Conservation (phyloP, 192 early-diverging fungal species). For the Lobosporangium transversale region DNA sequence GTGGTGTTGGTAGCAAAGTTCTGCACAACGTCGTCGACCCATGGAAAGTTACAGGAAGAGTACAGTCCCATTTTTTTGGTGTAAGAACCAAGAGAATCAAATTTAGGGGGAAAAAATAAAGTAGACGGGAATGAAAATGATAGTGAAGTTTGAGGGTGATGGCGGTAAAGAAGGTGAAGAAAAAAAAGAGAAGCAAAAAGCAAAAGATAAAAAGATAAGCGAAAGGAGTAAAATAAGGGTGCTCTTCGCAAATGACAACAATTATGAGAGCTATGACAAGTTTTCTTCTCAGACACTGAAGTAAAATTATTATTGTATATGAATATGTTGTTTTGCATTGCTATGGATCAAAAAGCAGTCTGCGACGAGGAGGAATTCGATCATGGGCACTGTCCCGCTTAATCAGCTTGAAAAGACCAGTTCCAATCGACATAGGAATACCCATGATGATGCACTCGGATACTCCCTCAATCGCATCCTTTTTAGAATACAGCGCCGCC, state of each 20-base stretch:
- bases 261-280: too few relatives aligned
- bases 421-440: conserved; percentile 95
- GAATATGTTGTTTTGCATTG: background rate
- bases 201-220: background rate
- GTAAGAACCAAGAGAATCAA: too few relatives aligned
- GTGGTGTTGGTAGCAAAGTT: too few relatives aligned
- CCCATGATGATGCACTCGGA: conserved; percentile 99
- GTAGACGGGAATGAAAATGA: too few relatives aligned
- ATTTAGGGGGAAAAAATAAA: too few relatives aligned
- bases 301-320: background rate
- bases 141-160: too few relatives aligned
- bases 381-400: conserved; percentile 67
- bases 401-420: conserved; percentile 94
- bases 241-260: too few relatives aligned
- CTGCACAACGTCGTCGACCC: too few relatives aligned
- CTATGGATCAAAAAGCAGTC: conserved; percentile 71
- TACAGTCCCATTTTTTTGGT: too few relatives aligned
- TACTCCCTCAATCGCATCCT: conserved; percentile 94
- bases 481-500: conserved; percentile 94
- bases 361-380: conserved; percentile 62
- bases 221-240: background rate
- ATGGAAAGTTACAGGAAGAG: too few relatives aligned
- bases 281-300: background rate
- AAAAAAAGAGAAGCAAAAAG: background rate
- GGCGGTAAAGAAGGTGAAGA: background rate